A percentile compares a stretch with the other conserved stretches of the same genome.
Conservation (phyloP, 169 alveolate genomes). For the Ichthyophthirius multifiliis region DNA sequence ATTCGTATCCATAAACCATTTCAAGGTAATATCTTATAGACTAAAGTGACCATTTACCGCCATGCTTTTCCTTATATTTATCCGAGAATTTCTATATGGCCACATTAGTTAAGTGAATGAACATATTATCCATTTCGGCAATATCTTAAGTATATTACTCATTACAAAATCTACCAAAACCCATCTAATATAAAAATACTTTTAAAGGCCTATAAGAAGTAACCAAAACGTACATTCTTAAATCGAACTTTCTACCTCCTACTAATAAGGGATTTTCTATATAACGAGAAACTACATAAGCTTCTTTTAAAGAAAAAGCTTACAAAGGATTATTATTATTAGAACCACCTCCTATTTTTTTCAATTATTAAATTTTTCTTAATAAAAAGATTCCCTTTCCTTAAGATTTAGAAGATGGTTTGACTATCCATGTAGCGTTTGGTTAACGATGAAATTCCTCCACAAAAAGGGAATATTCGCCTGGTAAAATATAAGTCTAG, state of each 20-base stretch:
- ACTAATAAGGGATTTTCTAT: slow-evolving; percentile 81
- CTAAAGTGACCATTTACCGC: slow-evolving; percentile 80
- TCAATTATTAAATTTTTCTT: slow-evolving; percentile 77
- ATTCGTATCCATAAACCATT: slow-evolving; percentile 64
- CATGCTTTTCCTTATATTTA: slow-evolving; percentile 79
- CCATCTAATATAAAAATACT: slow-evolving; percentile 71
- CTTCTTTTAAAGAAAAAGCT: slow-evolving; percentile 73
- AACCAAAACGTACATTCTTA: slow-evolving; percentile 83
- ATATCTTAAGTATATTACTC: slow-evolving; percentile 81
- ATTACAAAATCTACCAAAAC: slow-evolving; percentile 84
- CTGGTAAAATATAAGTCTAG: slow-evolving; percentile 79
- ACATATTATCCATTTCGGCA: slow-evolving; percentile 84
- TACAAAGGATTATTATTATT: slow-evolving; percentile 62
- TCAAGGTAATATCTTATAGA: slow-evolving; percentile 75
- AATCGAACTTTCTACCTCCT: slow-evolving; percentile 86
- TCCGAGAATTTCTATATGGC: slow-evolving; percentile 83
- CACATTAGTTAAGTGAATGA: slow-evolving; percentile 85
- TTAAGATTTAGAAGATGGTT: slow-evolving; percentile 81
- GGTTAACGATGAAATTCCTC: slow-evolving; percentile 85
- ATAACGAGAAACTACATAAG: slow-evolving; percentile 86
- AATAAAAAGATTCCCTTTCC: slow-evolving; percentile 87
- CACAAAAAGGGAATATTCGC: slow-evolving; percentile 80
- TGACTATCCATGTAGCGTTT: slow-evolving; percentile 84
- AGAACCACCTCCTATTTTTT: slow-evolving; percentile 49
- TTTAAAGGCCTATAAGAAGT: slow-evolving; percentile 82